Base-by-base conservation (phyloP, 495 filamentous ascomycete species). In the Podospora pseudocomata region DNA sequence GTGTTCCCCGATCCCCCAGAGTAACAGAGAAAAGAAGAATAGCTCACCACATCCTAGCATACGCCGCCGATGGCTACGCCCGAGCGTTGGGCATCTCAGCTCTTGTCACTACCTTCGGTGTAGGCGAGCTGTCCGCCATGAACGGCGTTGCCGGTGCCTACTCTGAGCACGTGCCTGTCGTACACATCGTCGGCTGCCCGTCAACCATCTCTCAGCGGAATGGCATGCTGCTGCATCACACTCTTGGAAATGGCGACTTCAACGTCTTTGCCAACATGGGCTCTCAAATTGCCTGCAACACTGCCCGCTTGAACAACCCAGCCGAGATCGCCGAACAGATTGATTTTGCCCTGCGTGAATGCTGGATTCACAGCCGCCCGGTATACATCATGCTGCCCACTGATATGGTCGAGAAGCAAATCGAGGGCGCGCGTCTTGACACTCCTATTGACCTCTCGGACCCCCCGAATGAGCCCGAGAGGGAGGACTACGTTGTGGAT, bases 201-300 rank as follows among this genome's bases (percentile, higher is more conserved):
- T 83, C 84, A 6, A 90, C 84, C 34, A 74, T 81, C 57, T 84
- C 86, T 5, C 88, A 90, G 73, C 80, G 79, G 62, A 80, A 85
- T 68, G 86, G 86, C 71, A 82, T 88, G 75, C 81, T 96, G n/a
- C 83, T 98, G 15, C 94, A 98, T 76, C 94, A 98, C 78, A 96
- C 94, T 1, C 88, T 98, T 16, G 94, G 93, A 39, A 95, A 97
- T 74, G 94, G 94, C 32, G 90, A 95, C 75, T 95, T 91, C 78
- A 87, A 90, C 66, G 91, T 91, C n/a, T 97, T 95, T 74, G 81
- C 86, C 69, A 84, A 89, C 68, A 97, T 97, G 90, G 90, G 83
- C 74, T 79, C 80, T 16, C 79, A 85, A 26, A 89, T 97, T 69
- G 90, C 92, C 5, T 91, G 88, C 75, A 85, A 87, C 34, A 81